Evolutionary conservation across 2,329 filamentous ascomycete species (phyloP).

Genomic region (Aspergillus tubingensis): DNA sequence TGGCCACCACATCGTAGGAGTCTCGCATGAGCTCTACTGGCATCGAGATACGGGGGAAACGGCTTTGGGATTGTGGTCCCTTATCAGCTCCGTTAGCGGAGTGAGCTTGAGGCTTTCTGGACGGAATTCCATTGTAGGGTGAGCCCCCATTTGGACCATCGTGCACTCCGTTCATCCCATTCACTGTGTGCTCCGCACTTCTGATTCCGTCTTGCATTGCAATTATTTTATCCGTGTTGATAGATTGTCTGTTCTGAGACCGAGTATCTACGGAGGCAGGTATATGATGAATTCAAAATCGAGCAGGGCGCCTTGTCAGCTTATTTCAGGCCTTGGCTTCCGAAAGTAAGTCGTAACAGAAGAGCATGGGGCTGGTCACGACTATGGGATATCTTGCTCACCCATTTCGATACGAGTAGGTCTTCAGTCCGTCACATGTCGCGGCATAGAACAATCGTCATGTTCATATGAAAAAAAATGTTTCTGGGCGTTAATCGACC

Average conservation of each 20-base stretch:
- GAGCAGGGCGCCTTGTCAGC: background rate
- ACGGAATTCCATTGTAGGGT: background rate
- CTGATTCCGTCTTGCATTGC: background rate
- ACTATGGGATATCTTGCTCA: background rate
- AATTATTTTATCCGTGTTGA: background rate
- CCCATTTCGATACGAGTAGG: background rate
- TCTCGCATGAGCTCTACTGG: background rate
- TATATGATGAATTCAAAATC: background rate
- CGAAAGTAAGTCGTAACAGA: background rate
- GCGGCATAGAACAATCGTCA: background rate
- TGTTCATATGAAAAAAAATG: background rate
- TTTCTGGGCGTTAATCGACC: background rate
- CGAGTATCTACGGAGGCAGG: background rate
- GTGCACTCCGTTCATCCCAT: background rate
- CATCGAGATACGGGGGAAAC: constrained; percentile 1
- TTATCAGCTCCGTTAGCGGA: background rate
- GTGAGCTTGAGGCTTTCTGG: background rate
- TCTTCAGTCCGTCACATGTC: background rate
- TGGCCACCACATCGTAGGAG: constrained; percentile 65
- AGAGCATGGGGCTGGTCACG: background rate
- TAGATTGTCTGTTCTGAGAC: background rate
- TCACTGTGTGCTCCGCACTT: background rate
- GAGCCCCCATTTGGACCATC: background rate
- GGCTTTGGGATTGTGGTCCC: background rate
- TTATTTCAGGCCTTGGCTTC: background rate